Evolutionary conservation across 75 land plant species (phyloP), one percentile per base, ranked within the genome.

Genomic region (Azolla pinnata): DNA sequence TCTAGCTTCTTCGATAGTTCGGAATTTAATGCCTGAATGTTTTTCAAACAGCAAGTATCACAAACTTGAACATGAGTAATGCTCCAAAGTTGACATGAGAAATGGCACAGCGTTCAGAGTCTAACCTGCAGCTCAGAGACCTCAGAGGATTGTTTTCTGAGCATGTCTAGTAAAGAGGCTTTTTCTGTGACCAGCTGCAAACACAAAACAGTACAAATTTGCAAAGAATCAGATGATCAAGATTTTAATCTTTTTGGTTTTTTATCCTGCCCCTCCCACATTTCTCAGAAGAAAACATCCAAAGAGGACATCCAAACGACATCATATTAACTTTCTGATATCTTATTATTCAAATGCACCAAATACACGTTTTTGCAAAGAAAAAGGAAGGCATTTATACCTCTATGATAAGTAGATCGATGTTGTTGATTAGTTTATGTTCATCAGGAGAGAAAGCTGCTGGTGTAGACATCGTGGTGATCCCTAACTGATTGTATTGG

Each of bases 1-100:
- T 88, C 97, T 54, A 92, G 77, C 60, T 85, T 92, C 25, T 67
- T 69, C 0, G 84, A 77, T 67, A 92, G 67, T 33, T 88, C 96
- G 30, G 79, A 69, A 68, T 88, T 92, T 63, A 78, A 55, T 10
- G 78, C 84, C 90, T 90, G 63, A 33, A 75, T 34, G n/a, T 35
- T 35, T 35, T 35, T 35, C 10, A 35, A 35, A 35, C 40, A 35
- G 12, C 40, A 35, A 5, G 12, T n/a, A n/a, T n/a, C n/a, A 35
- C 40, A 5, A 35, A 5, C 12, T 35, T 5, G 12, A 35, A 35
- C 12, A 35, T 35, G 40, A 35, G n/a, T n/a, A 35, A 35, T 35
- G 40, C 12, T 35, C 10, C 40, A 35, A 35, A 35, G 12, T 5
- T 35, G 40, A 35, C 12, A 35, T 35, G 40, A 35, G 10, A 35